phyloP scores from a whole-genome alignment of 2,329 filamentous ascomycete species.

The Cryphonectria carpinicola region DNA sequence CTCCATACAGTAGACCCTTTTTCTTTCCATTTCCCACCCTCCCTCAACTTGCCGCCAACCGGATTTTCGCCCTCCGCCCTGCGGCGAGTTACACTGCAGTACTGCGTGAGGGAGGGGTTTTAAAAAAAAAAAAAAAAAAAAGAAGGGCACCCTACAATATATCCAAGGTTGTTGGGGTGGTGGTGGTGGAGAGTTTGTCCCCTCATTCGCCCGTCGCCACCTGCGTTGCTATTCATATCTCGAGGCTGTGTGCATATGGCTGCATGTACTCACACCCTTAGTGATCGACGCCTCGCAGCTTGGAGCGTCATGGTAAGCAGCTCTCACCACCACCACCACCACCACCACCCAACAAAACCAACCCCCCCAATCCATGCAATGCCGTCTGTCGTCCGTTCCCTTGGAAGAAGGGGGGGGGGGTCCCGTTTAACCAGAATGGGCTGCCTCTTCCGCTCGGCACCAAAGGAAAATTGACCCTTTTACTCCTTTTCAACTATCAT shows the following conservation, averaged over 20 bases:
- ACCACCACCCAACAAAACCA: too few species aligned
- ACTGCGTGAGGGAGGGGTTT: background rate
- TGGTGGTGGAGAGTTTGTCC: background rate
- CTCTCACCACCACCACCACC: background rate
- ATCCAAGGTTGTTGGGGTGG: background rate
- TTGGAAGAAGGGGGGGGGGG: background rate
- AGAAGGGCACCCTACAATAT: background rate
- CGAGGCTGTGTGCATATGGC: conserved; percentile 6
- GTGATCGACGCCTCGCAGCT: background rate
- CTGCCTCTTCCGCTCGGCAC: background rate
- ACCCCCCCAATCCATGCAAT: background rate
- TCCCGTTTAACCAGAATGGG: background rate
- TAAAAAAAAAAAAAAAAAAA: background rate
- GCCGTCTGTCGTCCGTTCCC: too few species aligned
- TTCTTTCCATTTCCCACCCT: background rate
- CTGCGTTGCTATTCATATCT: background rate
- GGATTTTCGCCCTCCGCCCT: background rate
- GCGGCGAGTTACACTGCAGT: background rate
- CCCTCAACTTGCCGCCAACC: background rate
- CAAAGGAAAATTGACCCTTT: background rate
- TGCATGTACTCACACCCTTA: background rate
- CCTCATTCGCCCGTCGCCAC: background rate
- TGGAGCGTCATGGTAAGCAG: background rate
- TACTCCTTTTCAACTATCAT: too few species aligned
- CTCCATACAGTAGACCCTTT: background rate